Base-by-base conservation (phyloP, 345 rosid species). In the Gossypium ekmanianum region DNA sequence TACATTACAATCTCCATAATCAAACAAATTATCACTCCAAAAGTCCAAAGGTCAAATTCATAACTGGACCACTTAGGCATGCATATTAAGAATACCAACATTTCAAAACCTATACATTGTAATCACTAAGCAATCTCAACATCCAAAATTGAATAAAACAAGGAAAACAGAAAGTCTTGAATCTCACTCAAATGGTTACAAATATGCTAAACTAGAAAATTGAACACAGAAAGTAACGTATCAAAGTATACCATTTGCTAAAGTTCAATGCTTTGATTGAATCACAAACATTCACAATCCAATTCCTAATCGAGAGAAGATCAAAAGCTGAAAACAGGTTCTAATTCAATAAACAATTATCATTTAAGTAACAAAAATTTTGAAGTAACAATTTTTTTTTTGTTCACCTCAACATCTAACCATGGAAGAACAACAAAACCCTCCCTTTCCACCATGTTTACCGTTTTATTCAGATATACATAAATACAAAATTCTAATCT, bases 381-480 rank as follows among this genome's bases (percentile, higher is more conserved):
- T 75, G 75, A 22, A 22, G 24, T 22, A 22, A 22, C 24, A 22
- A 22, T 22, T 79, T 73, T 68, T 71, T 57, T 77, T 67, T 71
- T 77, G 72, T 73, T 45, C 39, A 47, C 79, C 73, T 62, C 74
- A 75, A 74, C 73, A 78, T 65, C 75, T 74, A 79, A 76, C 69
- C 43, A 65, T 73, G 77, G 45, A 64, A 63, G 76, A 69, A 16
- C 26, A 74, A 11, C 29, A 44, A 73, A 27, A 17, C 59, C 45
- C 45, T 69, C 61, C 61, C 73, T 5, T 74, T 62, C 72, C 20
- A 72, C 61, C 52, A 26, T n/a, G 41, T 20, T 56, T 69, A 57
- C 74, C 70, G 72, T 64, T 79, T 84, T 85, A 79, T 82, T 84
- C 67, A 75, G 75, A 88, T 91, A 74, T 89, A 89, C 97, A 70